Conservation (phyloP, 129 eudicot species). For the Dittrichia graveolens region DNA sequence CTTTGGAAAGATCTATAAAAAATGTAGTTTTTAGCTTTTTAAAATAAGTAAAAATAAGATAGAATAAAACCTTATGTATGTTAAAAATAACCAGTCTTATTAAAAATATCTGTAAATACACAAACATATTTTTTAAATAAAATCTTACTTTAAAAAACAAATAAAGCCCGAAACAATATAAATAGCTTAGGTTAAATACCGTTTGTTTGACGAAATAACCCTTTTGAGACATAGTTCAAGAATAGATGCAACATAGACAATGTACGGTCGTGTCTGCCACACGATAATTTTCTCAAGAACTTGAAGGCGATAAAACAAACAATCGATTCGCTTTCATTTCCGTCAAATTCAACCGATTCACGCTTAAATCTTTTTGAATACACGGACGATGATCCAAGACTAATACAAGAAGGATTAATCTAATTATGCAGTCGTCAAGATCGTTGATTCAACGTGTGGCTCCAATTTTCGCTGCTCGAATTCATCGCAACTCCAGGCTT, state of each 20-base stretch:
- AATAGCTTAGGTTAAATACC: too few relatives aligned
- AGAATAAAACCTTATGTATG: too few relatives aligned
- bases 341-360: neutral
- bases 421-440: slow-evolving; percentile 43
- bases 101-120: too few relatives aligned
- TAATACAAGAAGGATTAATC: neutral
- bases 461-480: slow-evolving; percentile 55
- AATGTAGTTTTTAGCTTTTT: too few relatives aligned
- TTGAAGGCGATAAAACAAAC: neutral
- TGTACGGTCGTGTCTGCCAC: neutral
- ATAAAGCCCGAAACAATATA: too few relatives aligned
- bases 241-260: neutral
- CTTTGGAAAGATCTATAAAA: too few relatives aligned
- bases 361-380: neutral
- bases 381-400: slow-evolving; percentile 7
- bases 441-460: slow-evolving; percentile 55
- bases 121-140: too few relatives aligned
- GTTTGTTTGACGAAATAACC: too few relatives aligned
- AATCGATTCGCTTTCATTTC: slow-evolving; percentile 12
- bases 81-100: too few relatives aligned
- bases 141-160: too few relatives aligned
- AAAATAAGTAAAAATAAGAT: too few relatives aligned
- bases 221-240: too few relatives aligned
- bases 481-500: slow-evolving; percentile 60
- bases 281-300: neutral